A percentile compares a stretch with the other conserved stretches of the same genome.
Conservation (phyloP, 768 basidiomycete species). For the Lanmaoa rubissima region DNA sequence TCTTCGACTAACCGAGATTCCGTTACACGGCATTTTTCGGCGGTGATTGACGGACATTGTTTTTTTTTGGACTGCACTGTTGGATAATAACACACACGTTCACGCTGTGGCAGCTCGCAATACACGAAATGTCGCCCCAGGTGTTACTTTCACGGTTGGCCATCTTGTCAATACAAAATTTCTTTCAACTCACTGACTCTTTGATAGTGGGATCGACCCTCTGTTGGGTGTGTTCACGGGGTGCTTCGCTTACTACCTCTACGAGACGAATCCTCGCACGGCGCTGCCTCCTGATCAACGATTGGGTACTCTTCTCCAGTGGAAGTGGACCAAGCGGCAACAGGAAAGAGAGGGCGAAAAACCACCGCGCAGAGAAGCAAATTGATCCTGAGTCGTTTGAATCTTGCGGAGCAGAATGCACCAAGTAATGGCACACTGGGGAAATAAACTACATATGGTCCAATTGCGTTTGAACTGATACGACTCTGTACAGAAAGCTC, state of each 20-base stretch:
- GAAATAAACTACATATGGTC: background rate
- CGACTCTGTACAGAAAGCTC: too few relatives aligned
- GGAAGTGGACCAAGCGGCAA: slow-evolving; percentile 60
- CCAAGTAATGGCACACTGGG: background rate
- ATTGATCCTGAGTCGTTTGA: background rate
- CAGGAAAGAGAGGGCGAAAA: slow-evolving; percentile 7
- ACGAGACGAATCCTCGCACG: slow-evolving; percentile 78
- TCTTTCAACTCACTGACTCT: slow-evolving; percentile 3
- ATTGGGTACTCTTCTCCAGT: slow-evolving; percentile 52
- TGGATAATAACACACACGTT: slow-evolving; percentile 1
- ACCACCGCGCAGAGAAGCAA: background rate
- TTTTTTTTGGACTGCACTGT: background rate
- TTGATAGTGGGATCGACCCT: slow-evolving; percentile 61
- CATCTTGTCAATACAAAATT: background rate
- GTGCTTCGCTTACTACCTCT: slow-evolving; percentile 71
- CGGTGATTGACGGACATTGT: slow-evolving; percentile 12
- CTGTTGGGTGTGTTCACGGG: slow-evolving; percentile 78
- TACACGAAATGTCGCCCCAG: slow-evolving; percentile 42
- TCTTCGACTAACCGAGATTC: slow-evolving; percentile 25
- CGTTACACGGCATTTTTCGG: slow-evolving; percentile 27
- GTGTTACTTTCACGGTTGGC: slow-evolving; percentile 34
- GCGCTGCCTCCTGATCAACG: slow-evolving; percentile 55
- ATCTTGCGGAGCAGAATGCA: background rate
- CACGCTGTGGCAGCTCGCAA: background rate
- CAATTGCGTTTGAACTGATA: background rate